Percentiles rank a stretch among this genome's conserved stretches.
Evolutionary conservation across 2,329 filamentous ascomycete genomes (phyloP).

Genomic region (Penicillium sp.): DNA sequence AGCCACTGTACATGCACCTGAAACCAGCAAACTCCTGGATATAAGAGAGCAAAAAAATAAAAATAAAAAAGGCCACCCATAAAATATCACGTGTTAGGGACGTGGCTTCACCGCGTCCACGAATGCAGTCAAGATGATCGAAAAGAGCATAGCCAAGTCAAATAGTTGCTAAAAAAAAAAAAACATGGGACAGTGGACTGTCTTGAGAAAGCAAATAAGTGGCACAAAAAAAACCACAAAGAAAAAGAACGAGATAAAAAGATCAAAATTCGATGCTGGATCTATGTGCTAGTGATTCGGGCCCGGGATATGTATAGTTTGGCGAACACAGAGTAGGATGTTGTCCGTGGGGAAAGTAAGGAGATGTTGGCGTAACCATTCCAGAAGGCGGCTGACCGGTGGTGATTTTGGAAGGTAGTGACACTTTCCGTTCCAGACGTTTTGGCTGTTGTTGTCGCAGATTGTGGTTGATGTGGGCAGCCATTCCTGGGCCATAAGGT

Average conservation of each 20-base stretch:
- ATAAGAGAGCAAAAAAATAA: constrained; percentile 9
- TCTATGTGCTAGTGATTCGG: constrained; percentile 28
- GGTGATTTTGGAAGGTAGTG: constrained; percentile 22
- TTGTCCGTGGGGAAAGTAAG: constrained; percentile 29
- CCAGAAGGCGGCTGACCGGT: constrained; percentile 22
- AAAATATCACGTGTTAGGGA: background rate
- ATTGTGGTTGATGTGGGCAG: constrained; percentile 26
- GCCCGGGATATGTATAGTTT: constrained; percentile 32
- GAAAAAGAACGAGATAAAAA: constrained; percentile 7
- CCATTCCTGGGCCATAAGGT: constrained; percentile 29
- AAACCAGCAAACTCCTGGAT: constrained; percentile 21
- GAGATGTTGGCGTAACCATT: constrained; percentile 28
- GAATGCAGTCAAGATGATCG: constrained; percentile 4
- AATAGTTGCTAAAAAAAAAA: constrained; percentile 14
- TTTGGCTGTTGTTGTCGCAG: constrained; percentile 24
- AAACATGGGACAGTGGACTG: background rate
- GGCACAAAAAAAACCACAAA: constrained; percentile 13
- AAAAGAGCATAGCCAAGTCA: constrained; percentile 9
- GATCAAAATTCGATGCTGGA: constrained; percentile 31
- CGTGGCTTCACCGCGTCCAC: background rate
- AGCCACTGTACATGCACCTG: constrained; percentile 8
- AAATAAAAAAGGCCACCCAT: background rate
- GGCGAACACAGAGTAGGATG: constrained; percentile 36
- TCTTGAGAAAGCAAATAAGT: constrained; percentile 11
- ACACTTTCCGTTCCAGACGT: constrained; percentile 25